Percentiles rank a stretch among this genome's conserved stretches.
phyloP scores from a whole-genome alignment of 169 alveolate genomes.

The Plasmodium sp. region DNA sequence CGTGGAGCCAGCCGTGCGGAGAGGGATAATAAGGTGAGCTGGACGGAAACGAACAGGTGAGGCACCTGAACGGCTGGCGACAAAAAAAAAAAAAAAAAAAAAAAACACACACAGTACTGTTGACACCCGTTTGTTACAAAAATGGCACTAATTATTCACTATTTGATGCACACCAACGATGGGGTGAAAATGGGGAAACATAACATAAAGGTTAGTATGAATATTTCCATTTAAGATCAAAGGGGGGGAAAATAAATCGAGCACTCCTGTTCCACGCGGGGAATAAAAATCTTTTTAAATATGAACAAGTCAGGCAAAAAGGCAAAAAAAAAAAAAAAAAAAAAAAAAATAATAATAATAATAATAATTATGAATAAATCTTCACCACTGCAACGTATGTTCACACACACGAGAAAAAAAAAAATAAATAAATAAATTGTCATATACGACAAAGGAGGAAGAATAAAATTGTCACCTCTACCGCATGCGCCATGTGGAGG shows the following conservation, averaged over 20 bases:
- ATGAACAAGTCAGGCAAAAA: not conserved
- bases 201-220: not conserved
- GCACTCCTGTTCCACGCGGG: not conserved
- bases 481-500: not conserved
- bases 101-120: not conserved
- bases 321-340: not conserved
- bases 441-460: not conserved
- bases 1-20: not conserved
- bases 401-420: not conserved
- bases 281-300: not conserved
- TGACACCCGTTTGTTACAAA: not conserved
- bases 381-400: not conserved
- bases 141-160: not conserved
- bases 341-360: not conserved
- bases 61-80: not conserved
- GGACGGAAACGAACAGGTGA: not conserved
- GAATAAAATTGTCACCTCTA: not conserved
- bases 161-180: not conserved
- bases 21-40: not conserved
- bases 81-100: constrained; percentile 20
- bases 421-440: not conserved
- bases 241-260: not conserved
- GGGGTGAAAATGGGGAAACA: not conserved
- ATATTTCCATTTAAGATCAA: not conserved
- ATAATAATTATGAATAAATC: not conserved